A percentile compares a stretch with the other conserved stretches of the same genome.
These are phyloP conservation scores for Trichoderma sp. DNA, from an alignment of 2,329 filamentous ascomycete species.

Conservation along the genomic window DNA sequence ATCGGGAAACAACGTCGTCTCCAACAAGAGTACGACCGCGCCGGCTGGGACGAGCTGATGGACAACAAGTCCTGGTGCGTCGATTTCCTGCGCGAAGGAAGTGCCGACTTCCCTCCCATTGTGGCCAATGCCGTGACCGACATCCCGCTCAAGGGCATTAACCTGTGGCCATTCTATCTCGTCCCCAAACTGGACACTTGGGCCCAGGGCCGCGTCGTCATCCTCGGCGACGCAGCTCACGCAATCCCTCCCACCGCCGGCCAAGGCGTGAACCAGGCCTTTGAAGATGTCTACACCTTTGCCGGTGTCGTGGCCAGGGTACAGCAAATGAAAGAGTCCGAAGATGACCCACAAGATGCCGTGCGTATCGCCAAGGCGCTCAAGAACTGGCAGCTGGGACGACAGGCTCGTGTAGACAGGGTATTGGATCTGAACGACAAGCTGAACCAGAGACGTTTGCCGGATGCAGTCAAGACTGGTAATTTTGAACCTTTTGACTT, in stretches of 20 bases:
- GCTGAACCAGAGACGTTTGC: conserved; percentile 48
- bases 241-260: conserved; percentile 48
- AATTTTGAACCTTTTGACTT: conserved; percentile 34
- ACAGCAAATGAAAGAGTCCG: conserved; percentile 25
- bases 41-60: conserved; percentile 42
- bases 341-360: background rate
- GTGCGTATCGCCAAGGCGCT: conserved; percentile 26
- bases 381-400: conserved; percentile 46
- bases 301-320: conserved; percentile 38
- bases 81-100: conserved; percentile 36
- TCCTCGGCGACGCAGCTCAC: conserved; percentile 50
- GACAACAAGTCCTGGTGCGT: conserved; percentile 39
- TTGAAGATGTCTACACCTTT: conserved; percentile 50
- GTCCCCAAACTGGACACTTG: conserved; percentile 47
- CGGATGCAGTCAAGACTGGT: conserved; percentile 31
- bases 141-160: conserved; percentile 36
- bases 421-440: conserved; percentile 48
- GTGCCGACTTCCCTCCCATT: conserved; percentile 37
- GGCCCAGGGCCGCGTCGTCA: conserved; percentile 39
- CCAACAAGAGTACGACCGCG: conserved; percentile 36
- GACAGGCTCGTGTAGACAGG: conserved; percentile 47
- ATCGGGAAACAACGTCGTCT: conserved; percentile 46
- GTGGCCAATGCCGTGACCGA: conserved; percentile 36
- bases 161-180: conserved; percentile 50
- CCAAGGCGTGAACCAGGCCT: conserved; percentile 47